A percentile compares a stretch with the other conserved stretches of the same genome.
Evolutionary conservation across 345 rosid genomes (phyloP).

Genomic region (Brassica carinata): DNA sequence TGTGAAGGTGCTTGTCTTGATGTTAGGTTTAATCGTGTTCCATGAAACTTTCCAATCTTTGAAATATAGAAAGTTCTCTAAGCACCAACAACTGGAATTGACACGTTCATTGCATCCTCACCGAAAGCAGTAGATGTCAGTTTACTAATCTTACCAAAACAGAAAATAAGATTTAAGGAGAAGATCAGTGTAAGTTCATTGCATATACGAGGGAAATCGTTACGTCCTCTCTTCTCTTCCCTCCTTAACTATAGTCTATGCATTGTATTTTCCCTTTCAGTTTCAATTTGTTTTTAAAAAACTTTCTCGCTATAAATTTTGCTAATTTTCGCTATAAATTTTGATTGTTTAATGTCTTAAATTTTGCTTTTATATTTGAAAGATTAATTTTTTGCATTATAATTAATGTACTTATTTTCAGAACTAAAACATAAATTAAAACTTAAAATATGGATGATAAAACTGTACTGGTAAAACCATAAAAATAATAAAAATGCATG

Average conservation of each 20-base stretch:
- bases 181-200: conserved; percentile 34
- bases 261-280: background rate
- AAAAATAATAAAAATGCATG: too few species aligned
- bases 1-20: conserved; percentile 18
- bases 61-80: conserved; percentile 29
- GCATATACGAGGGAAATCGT: conserved; percentile 22
- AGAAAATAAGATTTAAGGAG: background rate
- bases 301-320: background rate
- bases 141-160: conserved; percentile 15
- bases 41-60: conserved; percentile 8
- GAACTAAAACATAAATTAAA: too few species aligned
- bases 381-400: too few species aligned
- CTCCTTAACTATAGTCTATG: background rate
- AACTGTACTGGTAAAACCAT: too few species aligned
- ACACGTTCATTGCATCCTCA: conserved; percentile 36
- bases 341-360: conserved; percentile 1
- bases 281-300: too few species aligned
- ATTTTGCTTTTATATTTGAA: background rate
- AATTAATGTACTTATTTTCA: background rate
- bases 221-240: conserved; percentile 25
- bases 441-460: too few species aligned
- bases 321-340: conserved; percentile 14
- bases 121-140: conserved; percentile 34
- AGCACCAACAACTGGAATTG: conserved; percentile 15
- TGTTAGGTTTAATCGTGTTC: conserved; percentile 3